phyloP scores from a whole-genome alignment of 148 eudicot genomes.

The Arbutus unedo region DNA sequence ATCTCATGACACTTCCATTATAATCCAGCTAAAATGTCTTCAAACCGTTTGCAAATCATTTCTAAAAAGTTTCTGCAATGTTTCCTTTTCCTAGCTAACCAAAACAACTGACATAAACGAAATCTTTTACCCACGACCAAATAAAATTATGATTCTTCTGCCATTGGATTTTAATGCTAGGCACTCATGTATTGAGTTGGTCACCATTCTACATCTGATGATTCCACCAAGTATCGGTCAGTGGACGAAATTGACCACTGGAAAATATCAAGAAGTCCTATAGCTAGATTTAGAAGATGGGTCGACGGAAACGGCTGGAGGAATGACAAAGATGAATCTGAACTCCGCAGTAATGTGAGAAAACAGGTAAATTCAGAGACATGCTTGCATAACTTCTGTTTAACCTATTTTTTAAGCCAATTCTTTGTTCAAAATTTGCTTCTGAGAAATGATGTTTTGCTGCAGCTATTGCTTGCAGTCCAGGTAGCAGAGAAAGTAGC shows the following conservation, averaged over 20 bases:
- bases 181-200: slow-evolving; percentile 84
- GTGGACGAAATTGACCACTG: slow-evolving; percentile 64
- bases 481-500: slow-evolving; percentile 61
- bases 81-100: not conserved
- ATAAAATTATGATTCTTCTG: not conserved
- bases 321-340: slow-evolving; percentile 54
- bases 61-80: not conserved
- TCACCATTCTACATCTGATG: slow-evolving; percentile 89
- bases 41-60: not conserved
- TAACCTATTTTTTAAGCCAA: not conserved
- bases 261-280: slow-evolving; percentile 47
- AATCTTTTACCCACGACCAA: not conserved
- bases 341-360: slow-evolving; percentile 39
- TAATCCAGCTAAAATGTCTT: not conserved
- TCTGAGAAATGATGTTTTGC: not conserved
- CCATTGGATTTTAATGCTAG: slow-evolving; percentile 29
- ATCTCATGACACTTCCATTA: not conserved
- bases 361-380: slow-evolving; percentile 44
- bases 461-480: slow-evolving; percentile 67
- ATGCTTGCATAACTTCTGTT: not conserved
- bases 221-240: slow-evolving; percentile 76
- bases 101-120: not conserved
- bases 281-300: slow-evolving; percentile 61
- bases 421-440: not conserved
- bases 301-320: slow-evolving; percentile 70